These are phyloP conservation scores for Chytriomyces sp. DNA, from an alignment of 192 early-diverging fungal genomes.

Conservation along the genomic window DNA sequence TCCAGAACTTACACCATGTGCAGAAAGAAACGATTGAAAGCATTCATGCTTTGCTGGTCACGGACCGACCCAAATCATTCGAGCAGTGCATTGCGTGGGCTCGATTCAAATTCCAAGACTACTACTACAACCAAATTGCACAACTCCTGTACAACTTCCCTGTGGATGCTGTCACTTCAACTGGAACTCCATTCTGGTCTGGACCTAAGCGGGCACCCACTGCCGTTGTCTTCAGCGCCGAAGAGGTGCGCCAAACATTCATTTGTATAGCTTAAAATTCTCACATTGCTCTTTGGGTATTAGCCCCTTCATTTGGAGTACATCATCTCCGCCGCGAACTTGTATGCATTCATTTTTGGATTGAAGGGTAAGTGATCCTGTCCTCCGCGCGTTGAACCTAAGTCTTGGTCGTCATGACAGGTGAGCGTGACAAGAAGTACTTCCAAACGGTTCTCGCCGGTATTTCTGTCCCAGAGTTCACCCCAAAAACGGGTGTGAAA, in stretches of 20 bases:
- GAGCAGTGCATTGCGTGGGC: conserved; percentile 94
- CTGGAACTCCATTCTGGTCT: conserved; percentile 94
- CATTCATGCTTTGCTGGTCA: conserved; percentile 74
- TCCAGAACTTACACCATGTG: not conserved
- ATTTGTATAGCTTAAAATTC: conserved; percentile 14
- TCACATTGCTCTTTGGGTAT: not conserved
- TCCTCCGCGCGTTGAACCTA: not conserved
- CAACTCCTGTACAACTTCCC: conserved; percentile 99
- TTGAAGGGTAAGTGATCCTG: conserved; percentile 71
- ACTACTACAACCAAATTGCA: conserved; percentile 88
- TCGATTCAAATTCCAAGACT: conserved; percentile 89
- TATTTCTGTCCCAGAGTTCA: conserved; percentile 80
- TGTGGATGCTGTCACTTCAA: conserved; percentile 84
- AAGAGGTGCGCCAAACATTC: conserved; percentile 57
- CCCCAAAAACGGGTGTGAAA: conserved; percentile 89
- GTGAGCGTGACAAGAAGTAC: conserved; percentile 65
- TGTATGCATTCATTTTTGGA: conserved; percentile 96
- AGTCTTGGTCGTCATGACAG: conserved; percentile 5
- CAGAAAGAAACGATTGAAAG: conserved; percentile 77
- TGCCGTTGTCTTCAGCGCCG: conserved; percentile 77
- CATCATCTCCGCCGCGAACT: conserved; percentile 87
- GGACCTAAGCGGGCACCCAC: conserved; percentile 94
- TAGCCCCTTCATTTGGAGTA: conserved; percentile 84
- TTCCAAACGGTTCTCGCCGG: conserved; percentile 66
- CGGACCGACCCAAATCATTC: conserved; percentile 82